Evolutionary conservation across 2,329 filamentous ascomycete species (phyloP).

Genomic region (Bipolaris sorokiniana): DNA sequence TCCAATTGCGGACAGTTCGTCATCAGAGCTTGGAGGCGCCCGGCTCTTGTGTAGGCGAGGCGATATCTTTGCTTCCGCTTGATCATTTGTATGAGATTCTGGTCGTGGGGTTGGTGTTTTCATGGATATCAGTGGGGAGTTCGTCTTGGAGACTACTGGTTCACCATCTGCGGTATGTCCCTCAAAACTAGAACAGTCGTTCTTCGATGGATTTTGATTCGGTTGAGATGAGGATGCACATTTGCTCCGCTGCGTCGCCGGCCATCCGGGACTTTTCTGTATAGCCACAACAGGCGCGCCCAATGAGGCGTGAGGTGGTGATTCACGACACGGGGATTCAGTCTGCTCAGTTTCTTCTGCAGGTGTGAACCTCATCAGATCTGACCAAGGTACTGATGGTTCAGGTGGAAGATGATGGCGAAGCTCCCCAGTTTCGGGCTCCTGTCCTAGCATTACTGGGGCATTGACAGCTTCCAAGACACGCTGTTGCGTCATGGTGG

Average conservation of each 20-base stretch:
- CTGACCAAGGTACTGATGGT: constrained; percentile 48
- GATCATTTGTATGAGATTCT: neutral
- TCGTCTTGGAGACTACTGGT: neutral
- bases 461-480: constrained; percentile 46
- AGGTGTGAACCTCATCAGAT: constrained; percentile 38
- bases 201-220: constrained; percentile 11
- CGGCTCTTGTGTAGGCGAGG: constrained; percentile 9
- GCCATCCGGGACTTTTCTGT: neutral
- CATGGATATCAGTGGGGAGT: neutral
- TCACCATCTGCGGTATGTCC: neutral
- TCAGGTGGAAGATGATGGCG: constrained; percentile 31
- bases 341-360: constrained; percentile 16
- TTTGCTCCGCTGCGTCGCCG: constrained; percentile 14
- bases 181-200: constrained; percentile 2
- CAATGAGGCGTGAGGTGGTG: neutral
- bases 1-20: constrained; percentile 31
- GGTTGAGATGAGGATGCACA: constrained; percentile 9
- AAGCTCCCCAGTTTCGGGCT: constrained; percentile 16
- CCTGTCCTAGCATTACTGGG: constrained; percentile 34
- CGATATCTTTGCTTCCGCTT: neutral
- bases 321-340: constrained; percentile 15
- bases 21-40: constrained; percentile 23
- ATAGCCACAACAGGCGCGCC: neutral
- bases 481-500: constrained; percentile 50
- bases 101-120: neutral